Evolutionary conservation across 2,329 filamentous ascomycete genomes (phyloP).

Genomic region (Juglanconis sp.): DNA sequence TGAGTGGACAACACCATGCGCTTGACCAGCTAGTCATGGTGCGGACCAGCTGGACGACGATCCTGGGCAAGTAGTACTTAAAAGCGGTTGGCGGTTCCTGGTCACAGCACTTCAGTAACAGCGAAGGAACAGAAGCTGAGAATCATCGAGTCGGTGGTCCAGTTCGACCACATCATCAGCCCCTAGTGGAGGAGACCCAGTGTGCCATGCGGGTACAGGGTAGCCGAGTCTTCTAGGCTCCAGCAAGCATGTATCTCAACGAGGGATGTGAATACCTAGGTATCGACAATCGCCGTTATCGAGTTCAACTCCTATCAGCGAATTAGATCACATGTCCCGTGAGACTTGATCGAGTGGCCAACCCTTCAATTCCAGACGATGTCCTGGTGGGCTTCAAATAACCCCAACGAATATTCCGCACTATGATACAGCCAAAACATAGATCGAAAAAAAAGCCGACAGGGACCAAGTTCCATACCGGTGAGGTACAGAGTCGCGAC

Average conservation of each 20-base stretch:
- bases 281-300: background rate
- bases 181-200: slow-evolving; percentile 23
- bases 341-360: too few species aligned
- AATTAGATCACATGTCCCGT: too few species aligned
- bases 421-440: too few species aligned
- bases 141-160: slow-evolving; percentile 24
- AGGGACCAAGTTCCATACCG: too few species aligned
- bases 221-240: slow-evolving; percentile 16
- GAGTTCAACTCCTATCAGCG: too few species aligned
- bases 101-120: slow-evolving; percentile 25
- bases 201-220: slow-evolving; percentile 22
- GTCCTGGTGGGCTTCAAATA: too few species aligned
- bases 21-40: slow-evolving; percentile 25
- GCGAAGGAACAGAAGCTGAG: slow-evolving; percentile 22
- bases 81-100: slow-evolving; percentile 21
- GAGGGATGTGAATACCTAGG: background rate
- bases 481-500: too few species aligned
- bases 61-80: slow-evolving; percentile 21
- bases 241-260: background rate
- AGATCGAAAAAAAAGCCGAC: too few species aligned
- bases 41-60: slow-evolving; percentile 24
- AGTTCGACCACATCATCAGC: slow-evolving; percentile 19
- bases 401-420: too few species aligned
- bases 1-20: slow-evolving; percentile 26
- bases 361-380: too few species aligned